Base-by-base conservation (phyloP, 2,329 filamentous ascomycete species). In the Penicillium digitatum region DNA sequence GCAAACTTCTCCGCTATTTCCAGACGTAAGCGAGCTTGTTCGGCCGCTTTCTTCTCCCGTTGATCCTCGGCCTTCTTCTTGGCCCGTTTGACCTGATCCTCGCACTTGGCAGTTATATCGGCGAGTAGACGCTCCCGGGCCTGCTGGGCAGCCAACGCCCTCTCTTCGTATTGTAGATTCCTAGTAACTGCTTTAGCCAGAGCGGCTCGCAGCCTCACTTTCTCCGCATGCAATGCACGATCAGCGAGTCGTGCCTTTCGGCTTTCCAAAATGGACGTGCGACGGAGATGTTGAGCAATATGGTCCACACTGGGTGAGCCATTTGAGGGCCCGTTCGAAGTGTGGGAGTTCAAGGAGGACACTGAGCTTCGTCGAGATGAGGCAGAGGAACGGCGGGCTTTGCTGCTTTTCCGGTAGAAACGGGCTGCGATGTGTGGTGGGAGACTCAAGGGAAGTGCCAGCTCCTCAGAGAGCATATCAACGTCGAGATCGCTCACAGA, bases 21-120 rank as follows among this genome's bases (percentile, higher is more conserved):
- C 56, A 82, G 66, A 39, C 82, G 77, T 55, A 82, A 76, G 48
- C 81, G 78, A 49, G 78, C 76, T 69, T 86, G 79, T 63, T 87
- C 83, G 12, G 83, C 82, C 35, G 83, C 81, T 69, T 84, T 84
- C 62, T 80, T 78, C 69, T 86, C 83, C 65, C 83, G 82, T 63
- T 83, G 84, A 59, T 87, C 84, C 70, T 87, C 84, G 9, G 84
- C 84, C 50, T 86, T 81, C 69, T 84, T 82, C 76, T 87, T 87
- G 40, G 84, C 84, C 37, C 83, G 78, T 57, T 81, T 78, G 29
- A 87, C 84, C 67, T 87, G 83, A 65, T 86, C 84, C 54, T 85
- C 84, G 65, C 84, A 87, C 68, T 82, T 79, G 58, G 84, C 83
- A 8, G 84, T 81, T 11, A 87, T 84, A 62, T 86, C 83, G 3